These are phyloP conservation scores for Eragrostis curvula DNA, from an alignment of 176 grass and related monocot genomes.

Conservation along the genomic window DNA sequence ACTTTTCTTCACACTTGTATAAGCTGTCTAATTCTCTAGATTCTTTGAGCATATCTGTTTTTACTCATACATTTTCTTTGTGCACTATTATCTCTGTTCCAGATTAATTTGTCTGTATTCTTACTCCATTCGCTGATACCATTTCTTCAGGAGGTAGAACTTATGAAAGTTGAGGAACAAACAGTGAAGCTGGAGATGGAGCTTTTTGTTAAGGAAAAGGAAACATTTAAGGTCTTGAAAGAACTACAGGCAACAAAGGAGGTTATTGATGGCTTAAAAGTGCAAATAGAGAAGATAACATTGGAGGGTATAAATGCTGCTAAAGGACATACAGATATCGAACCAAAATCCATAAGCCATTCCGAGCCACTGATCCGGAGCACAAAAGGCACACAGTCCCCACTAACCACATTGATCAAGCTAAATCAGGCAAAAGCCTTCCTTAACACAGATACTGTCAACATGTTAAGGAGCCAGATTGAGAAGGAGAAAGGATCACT, in stretches of 20 bases:
- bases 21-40: neutral
- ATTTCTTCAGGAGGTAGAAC: slow-evolving; percentile 79
- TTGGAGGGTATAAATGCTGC: slow-evolving; percentile 24
- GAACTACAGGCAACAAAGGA: slow-evolving; percentile 80
- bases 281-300: slow-evolving; percentile 60
- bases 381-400: slow-evolving; percentile 45
- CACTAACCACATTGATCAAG: slow-evolving; percentile 65
- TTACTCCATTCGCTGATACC: neutral
- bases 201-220: slow-evolving; percentile 91
- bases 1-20: neutral
- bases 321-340: slow-evolving; percentile 14
- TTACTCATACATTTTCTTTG: slow-evolving; percentile 1
- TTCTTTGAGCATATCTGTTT: neutral
- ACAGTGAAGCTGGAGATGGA: slow-evolving; percentile 99
- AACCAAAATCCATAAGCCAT: slow-evolving; percentile 42
- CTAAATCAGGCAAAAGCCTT: slow-evolving; percentile 87
- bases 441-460: slow-evolving; percentile 72
- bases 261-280: slow-evolving; percentile 69
- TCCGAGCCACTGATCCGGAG: slow-evolving; percentile 28
- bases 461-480: slow-evolving; percentile 64
- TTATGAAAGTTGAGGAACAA: slow-evolving; percentile 96
- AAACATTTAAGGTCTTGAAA: slow-evolving; percentile 86
- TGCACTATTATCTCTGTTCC: neutral
- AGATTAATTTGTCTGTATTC: slow-evolving; percentile 20
- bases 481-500: slow-evolving; percentile 71